Base-by-base conservation (phyloP, 345 rosid genomes). In the Eucalyptus pauciflora region DNA sequence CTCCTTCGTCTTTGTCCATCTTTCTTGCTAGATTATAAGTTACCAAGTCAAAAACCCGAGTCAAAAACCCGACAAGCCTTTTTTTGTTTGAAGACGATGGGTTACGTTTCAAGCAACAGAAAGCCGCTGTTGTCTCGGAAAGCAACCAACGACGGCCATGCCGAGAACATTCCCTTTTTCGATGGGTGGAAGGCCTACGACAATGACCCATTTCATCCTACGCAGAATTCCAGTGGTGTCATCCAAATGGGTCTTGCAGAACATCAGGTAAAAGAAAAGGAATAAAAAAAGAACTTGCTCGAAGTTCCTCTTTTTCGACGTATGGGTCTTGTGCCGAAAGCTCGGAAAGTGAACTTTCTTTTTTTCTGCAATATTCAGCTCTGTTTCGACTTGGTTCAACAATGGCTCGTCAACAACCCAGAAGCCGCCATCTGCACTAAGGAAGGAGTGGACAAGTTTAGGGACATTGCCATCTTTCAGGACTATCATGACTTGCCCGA, bases 161-260 rank as follows among this genome's bases (percentile, higher is more conserved):
- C 97, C 29, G 99, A 97, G 92, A 93, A 94, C 7, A 95, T 92
- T 1, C 85, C 95, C 13, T 97, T 92, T 88, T 97, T 97, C 87
- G 96, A 95, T 83, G 99, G 99, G 4, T 97, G 99, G 99, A 97
- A 97, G 90, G 99, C 98, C 4, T 95, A 95, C 54, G 97, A 96
- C 86, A 92, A 41, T 10, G 79, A 97, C 91, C 98, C 98, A 6
- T 95, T 90, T 90, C 95, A 98, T 91, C 97, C 93, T n/a, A 87
- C 80, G 17, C 49, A 93, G 22, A 95, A 97, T 86, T 96, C 96
- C 24, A 10, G 88, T 6, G 99, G 99, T 24, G 97, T 98, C 24
- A 97, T 98, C 88, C 99, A 98, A 91, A 96, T 96, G 99, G 99
- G 99, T 91, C 95, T 98, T 56, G 99, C 99, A 16, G 99, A 97